These are phyloP conservation scores for Mycena vitilis DNA, from an alignment of 768 basidiomycete genomes.

Conservation along the genomic window DNA sequence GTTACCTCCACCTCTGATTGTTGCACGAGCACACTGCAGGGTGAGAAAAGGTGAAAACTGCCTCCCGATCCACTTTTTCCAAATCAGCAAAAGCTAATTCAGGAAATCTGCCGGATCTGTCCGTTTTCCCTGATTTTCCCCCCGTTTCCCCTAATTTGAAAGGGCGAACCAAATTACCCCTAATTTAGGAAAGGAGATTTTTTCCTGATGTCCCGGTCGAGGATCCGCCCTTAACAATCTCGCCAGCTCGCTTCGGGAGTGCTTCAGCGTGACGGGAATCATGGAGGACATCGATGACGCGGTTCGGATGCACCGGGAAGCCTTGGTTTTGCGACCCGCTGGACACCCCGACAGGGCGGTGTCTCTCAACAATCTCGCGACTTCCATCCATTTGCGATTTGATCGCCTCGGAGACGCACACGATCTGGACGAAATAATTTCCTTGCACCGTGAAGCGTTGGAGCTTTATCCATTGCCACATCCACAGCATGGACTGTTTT, in stretches of 20 bases:
- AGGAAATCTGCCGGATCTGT: slow-evolving; percentile 3
- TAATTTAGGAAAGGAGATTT: slow-evolving; percentile 14
- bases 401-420: slow-evolving; percentile 40
- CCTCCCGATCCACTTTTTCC: too few species aligned
- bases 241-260: slow-evolving; percentile 21
- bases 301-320: slow-evolving; percentile 28
- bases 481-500: slow-evolving; percentile 11
- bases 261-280: slow-evolving; percentile 37
- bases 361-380: slow-evolving; percentile 34
- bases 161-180: slow-evolving; percentile 6
- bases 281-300: slow-evolving; percentile 36
- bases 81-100: neutral
- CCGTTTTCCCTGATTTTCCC: slow-evolving; percentile 1
- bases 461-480: slow-evolving; percentile 37
- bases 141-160: slow-evolving; percentile 3
- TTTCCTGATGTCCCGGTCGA: slow-evolving; percentile 20
- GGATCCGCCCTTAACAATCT: slow-evolving; percentile 32
- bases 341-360: slow-evolving; percentile 12
- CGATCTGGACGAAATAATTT: slow-evolving; percentile 43
- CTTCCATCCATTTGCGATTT: slow-evolving; percentile 38
- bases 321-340: slow-evolving; percentile 22
- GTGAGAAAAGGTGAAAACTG: too few species aligned
- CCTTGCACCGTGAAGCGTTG: slow-evolving; percentile 38
- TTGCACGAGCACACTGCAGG: too few species aligned
- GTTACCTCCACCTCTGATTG: too few species aligned